These are phyloP conservation scores for Ceratocystis papillata DNA, from an alignment of 2,329 filamentous ascomycete genomes.

Conservation along the genomic window DNA sequence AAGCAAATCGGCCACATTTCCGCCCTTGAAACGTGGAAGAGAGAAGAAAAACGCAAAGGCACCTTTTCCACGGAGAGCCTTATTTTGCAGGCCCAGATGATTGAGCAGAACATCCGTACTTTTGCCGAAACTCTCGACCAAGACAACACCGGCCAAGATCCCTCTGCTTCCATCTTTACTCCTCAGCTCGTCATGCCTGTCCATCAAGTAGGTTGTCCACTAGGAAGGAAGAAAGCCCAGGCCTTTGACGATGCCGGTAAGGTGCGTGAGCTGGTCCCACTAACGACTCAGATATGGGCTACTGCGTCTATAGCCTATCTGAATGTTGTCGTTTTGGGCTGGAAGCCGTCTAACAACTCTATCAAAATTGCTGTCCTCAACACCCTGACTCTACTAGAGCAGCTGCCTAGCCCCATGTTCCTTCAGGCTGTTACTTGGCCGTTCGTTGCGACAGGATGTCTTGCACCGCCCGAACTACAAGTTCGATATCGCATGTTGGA, in stretches of 20 bases:
- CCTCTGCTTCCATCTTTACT: conserved; percentile 8
- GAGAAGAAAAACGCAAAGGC: conserved; percentile 35
- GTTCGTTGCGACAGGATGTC: conserved; percentile 36
- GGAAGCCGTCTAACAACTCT: conserved; percentile 39
- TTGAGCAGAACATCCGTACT: conserved; percentile 33
- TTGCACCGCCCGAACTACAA: conserved; percentile 35
- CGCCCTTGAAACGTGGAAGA: conserved; percentile 46
- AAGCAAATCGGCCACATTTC: conserved; percentile 45
- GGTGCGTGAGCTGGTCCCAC: conserved; percentile 21
- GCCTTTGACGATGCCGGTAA: conserved; percentile 22
- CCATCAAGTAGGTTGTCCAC: conserved; percentile 23
- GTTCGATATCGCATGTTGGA: conserved; percentile 36
- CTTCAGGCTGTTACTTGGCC: conserved; percentile 35
- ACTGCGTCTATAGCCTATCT: conserved; percentile 41
- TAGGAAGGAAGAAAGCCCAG: conserved; percentile 16
- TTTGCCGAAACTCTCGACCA: conserved; percentile 29
- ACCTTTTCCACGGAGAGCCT: conserved; percentile 39
- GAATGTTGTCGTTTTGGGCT: conserved; percentile 40
- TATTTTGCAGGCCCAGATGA: conserved; percentile 35
- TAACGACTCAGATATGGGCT: conserved; percentile 38
- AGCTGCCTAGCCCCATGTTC: conserved; percentile 32
- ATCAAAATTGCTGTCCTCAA: conserved; percentile 31
- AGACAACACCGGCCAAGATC: conserved; percentile 13
- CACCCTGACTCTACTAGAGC: conserved; percentile 29
- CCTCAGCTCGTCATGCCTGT: conserved; percentile 22